Conservation (phyloP, 768 basidiomycete species). For the Lyophyllum decastes region DNA sequence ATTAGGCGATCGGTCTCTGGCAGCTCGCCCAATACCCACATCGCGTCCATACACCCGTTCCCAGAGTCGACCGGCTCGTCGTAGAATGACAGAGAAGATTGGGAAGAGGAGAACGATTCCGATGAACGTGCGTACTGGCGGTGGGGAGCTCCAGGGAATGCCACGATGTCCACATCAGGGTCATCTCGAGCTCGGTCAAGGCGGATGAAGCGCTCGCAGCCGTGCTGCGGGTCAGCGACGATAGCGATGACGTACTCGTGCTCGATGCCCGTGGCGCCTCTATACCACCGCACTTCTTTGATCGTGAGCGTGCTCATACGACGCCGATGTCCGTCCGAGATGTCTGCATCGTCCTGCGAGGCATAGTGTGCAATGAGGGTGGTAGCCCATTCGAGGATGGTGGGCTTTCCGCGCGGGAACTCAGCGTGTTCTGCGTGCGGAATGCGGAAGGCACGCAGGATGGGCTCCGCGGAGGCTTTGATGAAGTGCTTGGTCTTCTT, state of each 20-base stretch:
- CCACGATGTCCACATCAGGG: not conserved
- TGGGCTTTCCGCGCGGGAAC: constrained; percentile 15
- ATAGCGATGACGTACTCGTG: constrained; percentile 17
- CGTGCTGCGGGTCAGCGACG: constrained; percentile 13
- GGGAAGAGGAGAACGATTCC: constrained; percentile 8
- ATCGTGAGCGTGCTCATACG: constrained; percentile 11
- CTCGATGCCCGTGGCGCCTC: constrained; percentile 2
- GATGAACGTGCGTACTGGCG: constrained; percentile 1
- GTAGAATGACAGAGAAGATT: constrained; percentile 10
- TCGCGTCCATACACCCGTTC: constrained; percentile 2
- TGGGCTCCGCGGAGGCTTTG: constrained; percentile 11
- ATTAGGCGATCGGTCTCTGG: constrained; percentile 9
- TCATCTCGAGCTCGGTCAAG: constrained; percentile 13
- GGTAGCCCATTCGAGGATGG: constrained; percentile 11
- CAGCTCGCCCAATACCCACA: constrained; percentile 12
- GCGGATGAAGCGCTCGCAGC: constrained; percentile 10
- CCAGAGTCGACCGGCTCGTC: not conserved
- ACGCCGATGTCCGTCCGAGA: constrained; percentile 6
- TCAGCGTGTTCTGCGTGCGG: constrained; percentile 4
- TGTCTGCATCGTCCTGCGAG: constrained; percentile 4
- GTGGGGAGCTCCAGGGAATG: not conserved
- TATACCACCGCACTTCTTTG: constrained; percentile 16
- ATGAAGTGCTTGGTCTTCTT: constrained; percentile 10
- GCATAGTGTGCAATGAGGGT: constrained; percentile 13
- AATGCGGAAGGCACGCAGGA: constrained; percentile 11